Evolutionary conservation across 2,329 filamentous ascomycete genomes (phyloP), one percentile per base, ranked within the genome.

Genomic region (Ophiostoma sp.): DNA sequence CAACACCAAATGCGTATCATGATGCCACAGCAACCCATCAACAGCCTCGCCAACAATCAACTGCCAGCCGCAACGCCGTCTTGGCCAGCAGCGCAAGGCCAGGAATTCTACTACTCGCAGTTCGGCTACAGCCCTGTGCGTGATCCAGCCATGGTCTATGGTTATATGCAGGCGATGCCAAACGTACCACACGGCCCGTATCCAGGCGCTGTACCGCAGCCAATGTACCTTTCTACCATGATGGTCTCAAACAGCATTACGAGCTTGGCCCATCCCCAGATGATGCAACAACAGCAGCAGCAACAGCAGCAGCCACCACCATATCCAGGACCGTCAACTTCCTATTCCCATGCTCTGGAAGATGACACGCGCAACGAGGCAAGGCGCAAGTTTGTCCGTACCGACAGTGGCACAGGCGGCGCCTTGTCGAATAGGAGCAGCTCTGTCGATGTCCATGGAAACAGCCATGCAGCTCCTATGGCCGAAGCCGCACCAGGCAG

Each of bases 291-390:
- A 14, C 58, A 5, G 7, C 58, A 41, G 58, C 58, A 62, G 12
- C 38, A 62, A 9, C 58, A 40, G 7, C 38, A 2, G 2, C 36
- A 36, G 14, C 16, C 49, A 55, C 12, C 14, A 7, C 27, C 55
- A 4, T 41, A 42, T 38, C 5, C 38, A 42, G 8, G 12, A 27
- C 6, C 16, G 11, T 7, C 40, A 6, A 40, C n/a, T 9, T 42
- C 60, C 14, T 42, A 42, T 38, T 16, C 58, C 38, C 58, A 14
- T 38, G 8, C 58, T n/a, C 9, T 42, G 5, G 60, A 42, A 9
- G 60, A 63, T 9, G 60, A 63, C 5, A 42, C 27, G n/a, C 55
- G 16, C 16, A 63, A 63, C 16, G 60, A 63, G 16, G 60, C 40
- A 7, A 41, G 60, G 12, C 60, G 60, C 3, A 63, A 63, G 8